A percentile compares a stretch with the other conserved stretches of the same genome.
Conservation (phyloP, 2,329 filamentous ascomycete genomes). For the Hortaea sp. region DNA sequence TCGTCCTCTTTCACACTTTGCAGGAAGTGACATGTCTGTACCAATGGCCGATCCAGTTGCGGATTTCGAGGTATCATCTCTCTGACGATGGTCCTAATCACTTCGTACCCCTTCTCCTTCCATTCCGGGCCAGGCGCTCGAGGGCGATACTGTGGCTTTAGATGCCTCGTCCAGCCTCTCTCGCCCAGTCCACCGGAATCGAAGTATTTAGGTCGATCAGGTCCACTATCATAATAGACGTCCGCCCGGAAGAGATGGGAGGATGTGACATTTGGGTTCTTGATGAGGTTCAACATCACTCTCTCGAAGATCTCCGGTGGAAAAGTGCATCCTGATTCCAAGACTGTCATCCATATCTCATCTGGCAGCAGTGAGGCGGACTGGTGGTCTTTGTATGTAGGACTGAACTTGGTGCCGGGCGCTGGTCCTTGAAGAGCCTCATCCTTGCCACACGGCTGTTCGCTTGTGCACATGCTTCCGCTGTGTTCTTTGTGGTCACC, state of each 20-base stretch:
- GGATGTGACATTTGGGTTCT: constrained; percentile 72
- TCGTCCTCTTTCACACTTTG: constrained; percentile 21
- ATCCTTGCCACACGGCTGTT: too few relatives aligned
- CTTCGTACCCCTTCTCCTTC: constrained; percentile 24
- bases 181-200: neutral
- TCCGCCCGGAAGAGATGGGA: constrained; percentile 70
- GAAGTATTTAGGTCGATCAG: neutral
- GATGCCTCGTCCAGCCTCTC: constrained; percentile 29
- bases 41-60: constrained; percentile 60
- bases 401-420: neutral
- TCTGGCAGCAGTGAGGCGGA: constrained; percentile 2
- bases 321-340: constrained; percentile 46
- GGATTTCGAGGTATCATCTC: constrained; percentile 75
- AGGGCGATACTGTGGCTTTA: constrained; percentile 31
- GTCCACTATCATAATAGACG: constrained; percentile 49
- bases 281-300: constrained; percentile 64
- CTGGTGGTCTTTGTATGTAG: neutral
- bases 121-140: neutral
- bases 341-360: constrained; percentile 19
- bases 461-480: too few relatives aligned
- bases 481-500: too few relatives aligned
- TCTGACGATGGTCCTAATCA: constrained; percentile 59
- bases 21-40: constrained; percentile 74
- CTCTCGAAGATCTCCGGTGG: constrained; percentile 50
- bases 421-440: too few relatives aligned